Base-by-base conservation (phyloP, 2,329 filamentous ascomycete genomes). In the Leptographium lundbergii region DNA sequence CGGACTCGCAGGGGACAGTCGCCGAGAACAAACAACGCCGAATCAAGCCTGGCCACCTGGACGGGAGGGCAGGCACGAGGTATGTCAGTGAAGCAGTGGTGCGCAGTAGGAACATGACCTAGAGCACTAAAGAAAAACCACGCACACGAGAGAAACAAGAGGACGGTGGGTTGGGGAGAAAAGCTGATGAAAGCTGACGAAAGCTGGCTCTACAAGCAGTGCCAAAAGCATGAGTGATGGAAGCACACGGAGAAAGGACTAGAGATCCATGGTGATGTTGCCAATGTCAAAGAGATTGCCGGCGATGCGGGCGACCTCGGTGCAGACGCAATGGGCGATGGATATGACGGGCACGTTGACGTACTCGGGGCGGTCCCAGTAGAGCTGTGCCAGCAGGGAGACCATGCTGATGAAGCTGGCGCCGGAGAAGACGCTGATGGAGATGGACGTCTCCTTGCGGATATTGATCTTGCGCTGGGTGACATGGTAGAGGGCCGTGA, bases 401-500 rank as follows among this genome's bases (percentile, higher is more conserved):
- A 84, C 79, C 84, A 91, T 88, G 72, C 82, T 89, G 66, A 89
- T 79, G 72, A 88, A 90, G 72, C 84, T 88, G 45, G 86, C 85
- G 62, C 88, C 82, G 57, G 85, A 89, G 68, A 91, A 88, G 63
- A 90, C 84, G 65, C 85, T 84, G 63, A 91, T 80, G n/a, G 86
- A 88, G 11, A 86, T 86, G 54, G 84, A 84, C 1, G 87, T 91
- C 73, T 90, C 87, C 67, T 88, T 89, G 67, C 85, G 83, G 66
- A 91, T 91, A 67, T 85, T 89, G 68, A 89, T 87, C 67, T 87
- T 87, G 65, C 87, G 85, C 70, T 91, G 86, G 17, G 86, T 89
- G 61, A 87, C 77, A 69, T 91, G 87, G 72, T 91, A 91, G 64
- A 86, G 78, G 58, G 86, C 79, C 1, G 88, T 90, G 48, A 91